phyloP scores from a whole-genome alignment of 768 basidiomycete species.

The Omphalotus guepiniiformis region DNA sequence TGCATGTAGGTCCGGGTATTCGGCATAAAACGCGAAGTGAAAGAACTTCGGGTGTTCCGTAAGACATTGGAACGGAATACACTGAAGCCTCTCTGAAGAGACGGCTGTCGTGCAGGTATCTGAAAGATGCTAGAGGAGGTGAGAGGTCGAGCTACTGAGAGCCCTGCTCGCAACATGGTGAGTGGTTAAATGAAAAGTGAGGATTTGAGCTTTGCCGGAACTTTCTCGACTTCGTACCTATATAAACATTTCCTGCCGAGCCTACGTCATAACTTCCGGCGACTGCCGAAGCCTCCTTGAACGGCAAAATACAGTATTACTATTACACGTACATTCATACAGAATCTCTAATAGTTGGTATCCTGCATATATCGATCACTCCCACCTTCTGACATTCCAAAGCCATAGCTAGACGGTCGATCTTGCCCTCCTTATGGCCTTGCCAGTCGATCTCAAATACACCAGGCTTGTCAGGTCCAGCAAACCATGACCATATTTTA shows the following conservation, averaged over 20 bases:
- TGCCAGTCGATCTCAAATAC: slow-evolving; percentile 81
- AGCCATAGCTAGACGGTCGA: slow-evolving; percentile 65
- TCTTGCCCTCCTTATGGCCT: slow-evolving; percentile 35
- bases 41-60: not conserved
- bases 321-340: not conserved
- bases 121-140: not conserved
- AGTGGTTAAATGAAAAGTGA: not conserved
- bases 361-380: slow-evolving; percentile 55
- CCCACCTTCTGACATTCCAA: slow-evolving; percentile 66
- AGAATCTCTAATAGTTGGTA: slow-evolving; percentile 19
- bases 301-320: not conserved
- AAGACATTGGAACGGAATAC: not conserved
- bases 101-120: not conserved
- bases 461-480: slow-evolving; percentile 52
- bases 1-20: slow-evolving; percentile 8
- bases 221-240: not conserved
- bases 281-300: too few relatives aligned
- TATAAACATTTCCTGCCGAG: not conserved
- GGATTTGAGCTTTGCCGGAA: too few relatives aligned
- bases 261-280: slow-evolving; percentile 7
- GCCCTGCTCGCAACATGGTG: slow-evolving; percentile 1
- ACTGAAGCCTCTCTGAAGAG: slow-evolving; percentile 1
- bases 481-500: slow-evolving; percentile 63
- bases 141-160: not conserved
- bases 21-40: not conserved